Percentiles rank a stretch among this genome's conserved stretches.
Conservation (phyloP, 2,329 filamentous ascomycete species). For the Nakataea oryzae region DNA sequence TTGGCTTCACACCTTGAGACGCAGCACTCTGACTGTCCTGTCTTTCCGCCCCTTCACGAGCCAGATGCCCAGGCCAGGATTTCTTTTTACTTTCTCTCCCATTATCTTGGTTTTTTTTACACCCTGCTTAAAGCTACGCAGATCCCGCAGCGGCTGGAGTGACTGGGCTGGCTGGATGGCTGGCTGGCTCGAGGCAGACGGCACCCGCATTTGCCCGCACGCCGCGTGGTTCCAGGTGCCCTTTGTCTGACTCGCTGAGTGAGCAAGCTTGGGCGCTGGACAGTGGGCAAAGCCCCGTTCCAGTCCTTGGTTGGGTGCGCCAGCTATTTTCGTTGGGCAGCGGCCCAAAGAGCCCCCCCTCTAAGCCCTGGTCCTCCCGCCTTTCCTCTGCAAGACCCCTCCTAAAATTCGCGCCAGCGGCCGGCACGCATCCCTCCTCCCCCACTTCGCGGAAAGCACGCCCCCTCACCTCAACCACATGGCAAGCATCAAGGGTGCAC, state of each 20-base stretch:
- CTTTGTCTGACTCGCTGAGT: slow-evolving; percentile 16
- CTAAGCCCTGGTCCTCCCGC: neutral
- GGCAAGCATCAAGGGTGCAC: slow-evolving; percentile 17
- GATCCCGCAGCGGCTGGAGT: neutral
- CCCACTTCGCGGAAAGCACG: slow-evolving; percentile 8
- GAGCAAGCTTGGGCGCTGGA: slow-evolving; percentile 10
- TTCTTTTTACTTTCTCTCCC: too few relatives aligned
- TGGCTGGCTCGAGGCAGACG: neutral
- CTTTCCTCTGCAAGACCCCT: neutral
- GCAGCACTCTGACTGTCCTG: neutral
- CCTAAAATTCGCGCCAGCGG: neutral
- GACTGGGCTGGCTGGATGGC: neutral
- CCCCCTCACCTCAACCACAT: slow-evolving; percentile 17
- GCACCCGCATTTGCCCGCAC: neutral
- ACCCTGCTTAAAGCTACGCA: neutral
- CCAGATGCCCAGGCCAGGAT: too few relatives aligned
- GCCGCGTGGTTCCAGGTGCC: too few relatives aligned
- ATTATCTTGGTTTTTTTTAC: neutral
- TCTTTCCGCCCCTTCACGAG: too few relatives aligned
- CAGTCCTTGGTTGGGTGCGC: neutral
- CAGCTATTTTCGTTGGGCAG: neutral
- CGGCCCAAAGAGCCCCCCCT: neutral
- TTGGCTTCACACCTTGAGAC: neutral
- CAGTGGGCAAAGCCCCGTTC: neutral
- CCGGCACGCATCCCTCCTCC: slow-evolving; percentile 2